A percentile compares a stretch with the other conserved stretches of the same genome.
Evolutionary conservation across 73 alveolate genomes (phyloP).

Genomic region (Paramecium caudatum): DNA sequence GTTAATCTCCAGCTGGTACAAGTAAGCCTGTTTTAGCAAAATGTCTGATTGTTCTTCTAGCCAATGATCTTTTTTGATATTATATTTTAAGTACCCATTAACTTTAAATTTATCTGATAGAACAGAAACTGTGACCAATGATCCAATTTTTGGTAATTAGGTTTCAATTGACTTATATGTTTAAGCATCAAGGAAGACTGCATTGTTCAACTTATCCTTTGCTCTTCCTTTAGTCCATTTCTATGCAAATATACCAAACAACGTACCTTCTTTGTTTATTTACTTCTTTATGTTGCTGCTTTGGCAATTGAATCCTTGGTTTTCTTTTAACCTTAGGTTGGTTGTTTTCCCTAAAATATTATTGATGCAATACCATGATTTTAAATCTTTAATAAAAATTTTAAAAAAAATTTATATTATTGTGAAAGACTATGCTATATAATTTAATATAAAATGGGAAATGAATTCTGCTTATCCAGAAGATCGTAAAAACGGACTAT

Average conservation of each 20-base stretch:
- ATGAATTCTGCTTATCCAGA: constrained; percentile 33
- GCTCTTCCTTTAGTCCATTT: constrained; percentile 79
- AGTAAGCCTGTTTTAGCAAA: not conserved
- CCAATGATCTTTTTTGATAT: constrained; percentile 26
- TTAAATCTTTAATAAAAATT: constrained; percentile 46
- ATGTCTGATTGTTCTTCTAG: constrained; percentile 48
- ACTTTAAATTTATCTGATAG: constrained; percentile 73
- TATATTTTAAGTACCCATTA: constrained; percentile 66
- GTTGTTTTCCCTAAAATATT: constrained; percentile 55
- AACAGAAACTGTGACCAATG: constrained; percentile 72
- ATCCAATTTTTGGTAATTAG: constrained; percentile 69
- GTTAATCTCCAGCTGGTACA: constrained; percentile 36
- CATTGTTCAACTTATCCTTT: constrained; percentile 77
- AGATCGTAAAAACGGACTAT: not conserved
- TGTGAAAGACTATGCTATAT: too few relatives aligned
- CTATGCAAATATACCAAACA: constrained; percentile 13
- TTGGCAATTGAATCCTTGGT: constrained; percentile 51
- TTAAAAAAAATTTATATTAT: not conserved
- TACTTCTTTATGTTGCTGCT: constrained; percentile 62
- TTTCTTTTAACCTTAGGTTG: constrained; percentile 53
- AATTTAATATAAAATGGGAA: constrained; percentile 45
- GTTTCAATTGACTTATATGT: constrained; percentile 36
- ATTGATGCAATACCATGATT: constrained; percentile 44
- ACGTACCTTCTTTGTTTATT: constrained; percentile 25
- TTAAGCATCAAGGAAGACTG: constrained; percentile 71